These are phyloP conservation scores for Trichophyton verrucosum DNA, from an alignment of 2,329 filamentous ascomycete genomes.

Conservation along the genomic window DNA sequence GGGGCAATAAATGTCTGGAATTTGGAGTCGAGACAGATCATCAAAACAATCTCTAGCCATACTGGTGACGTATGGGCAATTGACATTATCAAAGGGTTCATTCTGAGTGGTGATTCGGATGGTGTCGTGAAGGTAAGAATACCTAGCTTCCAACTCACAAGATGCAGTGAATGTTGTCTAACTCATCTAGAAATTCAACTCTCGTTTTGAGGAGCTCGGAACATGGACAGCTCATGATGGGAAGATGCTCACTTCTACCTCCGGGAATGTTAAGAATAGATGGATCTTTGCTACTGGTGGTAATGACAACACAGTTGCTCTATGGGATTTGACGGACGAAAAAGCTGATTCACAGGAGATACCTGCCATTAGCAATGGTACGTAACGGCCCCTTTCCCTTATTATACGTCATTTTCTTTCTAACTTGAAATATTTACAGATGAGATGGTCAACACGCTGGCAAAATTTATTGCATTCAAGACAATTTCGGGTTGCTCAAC, in stretches of 20 bases:
- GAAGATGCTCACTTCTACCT: constrained; percentile 73
- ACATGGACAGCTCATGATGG: constrained; percentile 76
- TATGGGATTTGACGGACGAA: constrained; percentile 66
- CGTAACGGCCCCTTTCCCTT: constrained; percentile 1
- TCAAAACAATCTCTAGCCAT: constrained; percentile 73
- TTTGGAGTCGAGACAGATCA: constrained; percentile 78
- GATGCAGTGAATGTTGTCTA: background rate
- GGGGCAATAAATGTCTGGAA: constrained; percentile 95
- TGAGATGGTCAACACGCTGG: constrained; percentile 55
- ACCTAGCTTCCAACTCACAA: constrained; percentile 19
- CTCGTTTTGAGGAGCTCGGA: constrained; percentile 68
- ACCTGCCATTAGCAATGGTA: constrained; percentile 47
- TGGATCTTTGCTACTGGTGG: constrained; percentile 89
- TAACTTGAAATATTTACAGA: constrained; percentile 28
- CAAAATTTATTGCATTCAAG: constrained; percentile 80
- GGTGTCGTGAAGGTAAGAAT: constrained; percentile 65
- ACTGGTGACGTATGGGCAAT: constrained; percentile 74
- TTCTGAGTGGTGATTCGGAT: constrained; percentile 81
- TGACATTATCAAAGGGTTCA: constrained; percentile 68
- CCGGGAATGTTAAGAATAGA: constrained; percentile 55
- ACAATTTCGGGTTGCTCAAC: constrained; percentile 79
- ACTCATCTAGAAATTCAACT: constrained; percentile 52
- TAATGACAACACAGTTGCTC: constrained; percentile 76
- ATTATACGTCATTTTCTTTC: background rate
- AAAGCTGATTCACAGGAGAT: constrained; percentile 33